A percentile compares a stretch with the other conserved stretches of the same genome.
Conservation (phyloP, 2,329 filamentous ascomycete species). For the Teratosphaeria destructans region DNA sequence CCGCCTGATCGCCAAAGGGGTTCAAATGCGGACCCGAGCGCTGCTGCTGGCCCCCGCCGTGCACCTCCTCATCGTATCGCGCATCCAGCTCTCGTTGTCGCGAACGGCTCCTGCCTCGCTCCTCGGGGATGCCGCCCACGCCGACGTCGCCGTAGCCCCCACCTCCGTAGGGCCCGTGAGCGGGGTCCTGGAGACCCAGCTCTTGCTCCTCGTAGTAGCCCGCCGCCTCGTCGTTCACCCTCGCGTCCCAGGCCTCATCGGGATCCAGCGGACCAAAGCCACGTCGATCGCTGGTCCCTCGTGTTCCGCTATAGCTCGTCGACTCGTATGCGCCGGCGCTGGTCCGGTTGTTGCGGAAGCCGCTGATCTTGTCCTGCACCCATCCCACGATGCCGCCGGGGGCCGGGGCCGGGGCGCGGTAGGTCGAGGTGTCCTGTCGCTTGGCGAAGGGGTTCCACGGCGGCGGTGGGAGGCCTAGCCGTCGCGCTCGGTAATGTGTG, state of each 20-base stretch:
- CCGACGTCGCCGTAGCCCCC: constrained; percentile 28
- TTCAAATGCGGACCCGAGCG: constrained; percentile 32
- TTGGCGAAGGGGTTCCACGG: constrained; percentile 58
- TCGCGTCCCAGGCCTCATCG: constrained; percentile 76
- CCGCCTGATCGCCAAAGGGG: constrained; percentile 62
- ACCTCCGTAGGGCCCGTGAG: constrained; percentile 30
- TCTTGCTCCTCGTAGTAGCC: constrained; percentile 72
- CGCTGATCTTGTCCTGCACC: constrained; percentile 56
- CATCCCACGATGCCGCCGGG: constrained; percentile 59
- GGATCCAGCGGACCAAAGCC: constrained; percentile 63
- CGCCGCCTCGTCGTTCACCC: constrained; percentile 62
- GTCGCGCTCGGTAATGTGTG: constrained; percentile 60
- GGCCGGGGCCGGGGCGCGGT: constrained; percentile 44
- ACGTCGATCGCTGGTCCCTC: constrained; percentile 26
- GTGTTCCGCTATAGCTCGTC: constrained; percentile 16
- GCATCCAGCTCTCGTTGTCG: constrained; percentile 37
- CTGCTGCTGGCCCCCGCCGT: constrained; percentile 24
- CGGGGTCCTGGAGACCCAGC: constrained; percentile 45
- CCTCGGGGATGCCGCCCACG: constrained; percentile 25
- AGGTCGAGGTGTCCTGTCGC: constrained; percentile 15
- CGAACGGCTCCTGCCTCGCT: constrained; percentile 38
- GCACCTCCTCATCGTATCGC: constrained; percentile 39
- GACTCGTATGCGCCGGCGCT: constrained; percentile 41
- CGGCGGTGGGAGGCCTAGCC: constrained; percentile 64
- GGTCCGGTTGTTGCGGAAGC: constrained; percentile 56